Percentiles rank a stretch among this genome's conserved stretches.
phyloP scores from a whole-genome alignment of 345 rosid species.

The Aurinia saxatilis region DNA sequence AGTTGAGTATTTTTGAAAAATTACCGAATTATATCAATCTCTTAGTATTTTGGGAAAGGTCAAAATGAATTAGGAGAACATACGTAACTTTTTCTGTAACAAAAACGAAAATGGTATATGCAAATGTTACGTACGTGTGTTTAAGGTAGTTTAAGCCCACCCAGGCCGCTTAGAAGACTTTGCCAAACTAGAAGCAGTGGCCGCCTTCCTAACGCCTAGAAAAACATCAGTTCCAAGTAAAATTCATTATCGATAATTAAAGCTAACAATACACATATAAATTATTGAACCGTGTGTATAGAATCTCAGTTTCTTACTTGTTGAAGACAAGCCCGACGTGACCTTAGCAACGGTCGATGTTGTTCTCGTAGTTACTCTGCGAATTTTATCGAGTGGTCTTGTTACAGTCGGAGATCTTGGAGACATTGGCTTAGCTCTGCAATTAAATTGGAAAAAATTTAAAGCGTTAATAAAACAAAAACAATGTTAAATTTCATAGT shows the following conservation, averaged over 20 bases:
- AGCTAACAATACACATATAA: neutral
- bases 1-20: no score
- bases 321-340: conserved; percentile 27
- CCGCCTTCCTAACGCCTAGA: conserved; percentile 42
- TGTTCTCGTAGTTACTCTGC: conserved; percentile 25
- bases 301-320: conserved; percentile 1
- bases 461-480: neutral
- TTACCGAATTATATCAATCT: no score
- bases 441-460: neutral
- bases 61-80: neutral
- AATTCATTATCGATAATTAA: neutral
- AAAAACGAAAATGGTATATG: conserved; percentile 2
- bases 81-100: neutral
- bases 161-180: conserved; percentile 44
- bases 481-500: no score
- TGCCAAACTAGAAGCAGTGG: conserved; percentile 20
- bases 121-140: conserved; percentile 23
- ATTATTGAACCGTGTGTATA: neutral
- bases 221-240: neutral
- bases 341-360: conserved; percentile 33
- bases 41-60: no score
- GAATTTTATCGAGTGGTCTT: conserved; percentile 24
- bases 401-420: conserved; percentile 12
- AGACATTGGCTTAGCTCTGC: conserved; percentile 22
- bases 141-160: conserved; percentile 34